Percentiles rank a stretch among this genome's conserved stretches.
These are phyloP conservation scores for Backusella tarrabulga DNA, from an alignment of 192 early-diverging fungal species.

Conservation along the genomic window DNA sequence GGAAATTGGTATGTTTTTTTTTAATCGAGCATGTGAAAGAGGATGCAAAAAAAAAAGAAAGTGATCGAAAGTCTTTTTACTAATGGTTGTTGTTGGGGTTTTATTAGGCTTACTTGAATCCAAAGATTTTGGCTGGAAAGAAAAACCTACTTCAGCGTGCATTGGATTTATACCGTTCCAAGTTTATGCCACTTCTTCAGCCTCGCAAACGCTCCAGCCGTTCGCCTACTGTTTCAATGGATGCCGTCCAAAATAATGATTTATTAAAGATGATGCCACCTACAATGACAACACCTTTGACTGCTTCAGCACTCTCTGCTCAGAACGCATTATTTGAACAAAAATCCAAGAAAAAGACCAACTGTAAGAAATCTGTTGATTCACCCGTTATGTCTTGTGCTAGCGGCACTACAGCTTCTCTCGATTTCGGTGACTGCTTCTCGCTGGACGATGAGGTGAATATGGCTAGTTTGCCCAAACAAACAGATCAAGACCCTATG, in stretches of 20 bases:
- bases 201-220: slow-evolving; percentile 23
- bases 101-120: slow-evolving; percentile 34
- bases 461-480: neutral
- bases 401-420: slow-evolving; percentile 26
- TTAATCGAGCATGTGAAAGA: neutral
- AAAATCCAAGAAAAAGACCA: slow-evolving; percentile 8
- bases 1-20: slow-evolving; percentile 49
- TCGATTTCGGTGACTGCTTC: slow-evolving; percentile 33
- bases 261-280: slow-evolving; percentile 11
- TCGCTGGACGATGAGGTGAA: slow-evolving; percentile 26
- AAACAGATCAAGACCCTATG: slow-evolving; percentile 4
- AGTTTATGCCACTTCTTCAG: slow-evolving; percentile 33
- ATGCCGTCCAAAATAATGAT: neutral
- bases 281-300: slow-evolving; percentile 10
- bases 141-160: slow-evolving; percentile 36
- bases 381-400: slow-evolving; percentile 20
- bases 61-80: neutral
- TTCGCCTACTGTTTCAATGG: neutral
- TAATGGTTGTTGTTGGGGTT: neutral
- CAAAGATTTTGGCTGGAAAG: slow-evolving; percentile 34
- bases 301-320: slow-evolving; percentile 23
- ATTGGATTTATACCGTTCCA: slow-evolving; percentile 31
- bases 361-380: neutral
- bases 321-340: slow-evolving; percentile 19
- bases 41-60: neutral